Evolutionary conservation across 2,329 filamentous ascomycete species (phyloP), one percentile per base, ranked within the genome.

Genomic region (Diaporthe citriasiana): DNA sequence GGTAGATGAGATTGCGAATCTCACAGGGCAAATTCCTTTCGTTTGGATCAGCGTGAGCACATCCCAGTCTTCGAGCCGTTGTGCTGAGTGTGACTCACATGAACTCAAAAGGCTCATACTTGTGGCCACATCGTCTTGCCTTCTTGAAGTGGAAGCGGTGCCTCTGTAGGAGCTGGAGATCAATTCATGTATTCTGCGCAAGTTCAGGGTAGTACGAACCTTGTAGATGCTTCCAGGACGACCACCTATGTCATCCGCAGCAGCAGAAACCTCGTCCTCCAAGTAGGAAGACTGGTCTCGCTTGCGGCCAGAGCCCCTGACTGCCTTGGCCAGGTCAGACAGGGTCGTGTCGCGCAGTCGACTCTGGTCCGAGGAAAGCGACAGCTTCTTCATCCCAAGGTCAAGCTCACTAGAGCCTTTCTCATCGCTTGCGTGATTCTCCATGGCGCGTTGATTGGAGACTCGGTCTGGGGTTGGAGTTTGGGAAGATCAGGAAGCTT

Each of bases 1-100:
- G 0, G 68, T 70, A 70, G 68, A 70, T 50, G 53, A 27, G 22
- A 40, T 70, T 70, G 17, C 68, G 68, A 19, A 70, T 35, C 42
- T 70, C 53, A 7, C 22, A 4, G 17, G 68, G 68, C 22, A 70
- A 15, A 4, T 50, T 19, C 55, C 68, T 70, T n/a, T 0, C 1
- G 45, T n/a, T 38, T 4, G 0, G 13, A n/a, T 59, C 5, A 59
- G 68, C 7, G 2, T 27, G 0, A 17, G 10, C 22, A 7, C 19
- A 27, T 47, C 0, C 5, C 4, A 17, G 38, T 19, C 0, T 22
- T 4, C 7, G 0, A 15, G 4, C 4, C 10, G 1, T 10, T 15
- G 2, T 25, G 3, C 12, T 38, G 35, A 10, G 35, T 30, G 15
- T 55, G 4, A 45, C 12, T 53, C 4, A 51, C 42, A 53, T 45